phyloP scores from a whole-genome alignment of 2,329 filamentous ascomycete species.

The Daldinia sp. region DNA sequence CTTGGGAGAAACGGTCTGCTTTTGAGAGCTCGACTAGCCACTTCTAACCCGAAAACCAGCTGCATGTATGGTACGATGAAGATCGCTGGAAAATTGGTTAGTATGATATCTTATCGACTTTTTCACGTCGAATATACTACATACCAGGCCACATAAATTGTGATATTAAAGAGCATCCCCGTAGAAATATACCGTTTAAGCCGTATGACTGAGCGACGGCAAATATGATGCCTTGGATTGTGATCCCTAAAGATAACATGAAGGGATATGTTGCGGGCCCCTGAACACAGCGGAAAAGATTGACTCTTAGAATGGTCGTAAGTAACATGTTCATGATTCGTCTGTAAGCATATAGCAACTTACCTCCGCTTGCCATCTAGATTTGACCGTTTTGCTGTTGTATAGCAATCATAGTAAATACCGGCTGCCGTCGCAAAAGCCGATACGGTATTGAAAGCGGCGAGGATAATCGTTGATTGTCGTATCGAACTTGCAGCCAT shows the following conservation, averaged over 20 bases:
- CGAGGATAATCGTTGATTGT: conserved; percentile 71
- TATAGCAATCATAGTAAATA: conserved; percentile 69
- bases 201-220: conserved; percentile 68
- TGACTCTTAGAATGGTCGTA: conserved; percentile 44
- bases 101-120: conserved; percentile 26
- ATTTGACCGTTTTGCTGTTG: conserved; percentile 56
- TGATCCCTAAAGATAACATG: conserved; percentile 67
- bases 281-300: conserved; percentile 58
- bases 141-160: conserved; percentile 72
- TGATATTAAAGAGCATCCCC: conserved; percentile 66
- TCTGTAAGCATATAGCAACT: conserved; percentile 52
- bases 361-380: conserved; percentile 56
- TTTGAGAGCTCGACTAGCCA: conserved; percentile 66
- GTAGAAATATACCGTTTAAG: conserved; percentile 62
- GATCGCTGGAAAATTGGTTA: conserved; percentile 62
- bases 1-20: conserved; percentile 68
- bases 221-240: conserved; percentile 69
- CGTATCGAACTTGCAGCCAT: conserved; percentile 68
- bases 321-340: conserved; percentile 35
- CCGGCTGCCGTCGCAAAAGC: conserved; percentile 67
- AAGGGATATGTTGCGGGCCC: conserved; percentile 67
- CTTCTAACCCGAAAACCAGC: conserved; percentile 73
- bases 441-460: conserved; percentile 70
- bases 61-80: conserved; percentile 76
- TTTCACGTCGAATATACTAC: conserved; percentile 34